Conservation (phyloP, 768 basidiomycete species). For the Agaricus bisporus region DNA sequence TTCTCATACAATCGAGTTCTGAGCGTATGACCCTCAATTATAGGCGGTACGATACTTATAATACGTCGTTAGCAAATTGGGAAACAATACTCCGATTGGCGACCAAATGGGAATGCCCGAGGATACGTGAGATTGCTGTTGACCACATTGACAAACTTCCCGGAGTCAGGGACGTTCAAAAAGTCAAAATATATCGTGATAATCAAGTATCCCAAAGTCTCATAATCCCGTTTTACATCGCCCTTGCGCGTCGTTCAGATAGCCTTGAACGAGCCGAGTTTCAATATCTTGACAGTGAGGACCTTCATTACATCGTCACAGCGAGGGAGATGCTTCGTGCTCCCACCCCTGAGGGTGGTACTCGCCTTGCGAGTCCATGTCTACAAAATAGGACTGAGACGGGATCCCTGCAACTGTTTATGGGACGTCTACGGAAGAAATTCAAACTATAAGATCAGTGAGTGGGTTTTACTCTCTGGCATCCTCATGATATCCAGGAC, state of each 20-base stretch:
- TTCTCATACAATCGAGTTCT: neutral
- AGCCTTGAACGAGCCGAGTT: slow-evolving; percentile 3
- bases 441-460: neutral
- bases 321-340: slow-evolving; percentile 9
- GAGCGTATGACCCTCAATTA: neutral
- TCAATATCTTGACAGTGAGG: neutral
- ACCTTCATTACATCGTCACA: neutral
- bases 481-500: too few species aligned
- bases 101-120: neutral
- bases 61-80: neutral
- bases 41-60: neutral
- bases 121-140: slow-evolving; percentile 17
- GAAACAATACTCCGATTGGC: neutral
- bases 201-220: neutral
- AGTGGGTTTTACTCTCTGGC: neutral
- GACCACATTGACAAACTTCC: neutral
- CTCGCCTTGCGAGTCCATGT: neutral
- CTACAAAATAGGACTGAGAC: neutral
- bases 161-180: neutral
- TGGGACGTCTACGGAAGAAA: neutral
- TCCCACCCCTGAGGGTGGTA: neutral
- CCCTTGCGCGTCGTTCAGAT: neutral
- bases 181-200: neutral
- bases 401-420: neutral
- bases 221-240: slow-evolving; percentile 1